Base-by-base conservation (phyloP, 2,329 filamentous ascomycete species). In the Penicillium sp. region DNA sequence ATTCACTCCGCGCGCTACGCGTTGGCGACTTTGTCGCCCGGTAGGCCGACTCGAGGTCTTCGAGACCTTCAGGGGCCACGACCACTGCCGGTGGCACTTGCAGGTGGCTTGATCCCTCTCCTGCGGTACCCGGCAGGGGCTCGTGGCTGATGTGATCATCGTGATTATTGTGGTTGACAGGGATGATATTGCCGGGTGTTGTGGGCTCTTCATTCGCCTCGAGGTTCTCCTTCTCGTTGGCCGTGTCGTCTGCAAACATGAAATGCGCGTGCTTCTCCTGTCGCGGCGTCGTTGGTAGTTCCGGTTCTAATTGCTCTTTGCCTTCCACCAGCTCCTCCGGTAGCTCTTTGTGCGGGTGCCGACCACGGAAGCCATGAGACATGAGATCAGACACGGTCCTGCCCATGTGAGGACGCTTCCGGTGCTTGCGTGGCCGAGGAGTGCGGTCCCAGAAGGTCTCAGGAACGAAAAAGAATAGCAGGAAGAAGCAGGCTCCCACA, bases 401-500 rank as follows among this genome's bases (percentile, higher is more conserved):
- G 25, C 64, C 60, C 25, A 63, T 46, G 25, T 58, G 57, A 4
- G 68, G 67, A 45, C 69, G 64, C 58, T 70, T 71, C 29, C 53
- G 56, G 9, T 62, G 52, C 50, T 70, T 70, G 29, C 77, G 73
- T 18, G 68, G 68, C 28, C 72, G 70, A 7, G 90, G 90, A 2
- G 85, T 85, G 41, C 91, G 78, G 66, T 96, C 90, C 91, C 91
- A 97, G 57, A 95, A 96, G 0, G 90, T 95, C 70, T 97, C 91
- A 0, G 91, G 91, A 0, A 95, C 88, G 59, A 95, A 95, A 50
- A 96, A 76, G 65, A 95, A 95, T 1, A 97, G 76, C 3, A 95
- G 71, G 18, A 81, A 66, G 34, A 83, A 78, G 50, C 83, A 84
- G 41, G 88, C 79, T 0, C 76, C 88, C 32, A 90, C 86, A 8